Conservation (phyloP, 768 basidiomycete species). For the Mrakia gelida region DNA sequence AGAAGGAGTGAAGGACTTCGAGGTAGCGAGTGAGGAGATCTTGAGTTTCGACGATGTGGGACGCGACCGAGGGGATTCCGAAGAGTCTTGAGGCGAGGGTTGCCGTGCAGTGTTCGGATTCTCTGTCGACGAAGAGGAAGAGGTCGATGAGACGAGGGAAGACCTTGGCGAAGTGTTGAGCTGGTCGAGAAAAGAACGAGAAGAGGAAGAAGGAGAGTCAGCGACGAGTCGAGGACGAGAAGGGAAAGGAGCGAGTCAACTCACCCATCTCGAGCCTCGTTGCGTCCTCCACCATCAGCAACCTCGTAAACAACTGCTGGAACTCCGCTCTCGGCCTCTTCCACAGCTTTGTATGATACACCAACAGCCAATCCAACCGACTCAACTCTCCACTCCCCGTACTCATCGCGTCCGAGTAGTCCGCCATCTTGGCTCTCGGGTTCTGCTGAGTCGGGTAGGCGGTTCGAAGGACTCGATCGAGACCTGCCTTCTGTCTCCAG, state of each 20-base stretch:
- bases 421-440: not conserved
- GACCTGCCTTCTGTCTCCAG: conserved; percentile 7
- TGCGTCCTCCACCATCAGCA: conserved; percentile 64
- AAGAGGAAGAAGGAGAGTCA: not conserved
- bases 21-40: conserved; percentile 71
- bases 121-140: conserved; percentile 86
- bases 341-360: conserved; percentile 81
- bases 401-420: not conserved
- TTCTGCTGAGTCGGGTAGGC: not conserved
- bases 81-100: conserved; percentile 95
- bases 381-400: conserved; percentile 49
- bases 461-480: not conserved
- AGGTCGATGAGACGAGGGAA: conserved; percentile 85
- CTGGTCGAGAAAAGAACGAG: conserved; percentile 45
- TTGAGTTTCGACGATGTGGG: conserved; percentile 68
- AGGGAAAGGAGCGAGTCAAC: conserved; percentile 38
- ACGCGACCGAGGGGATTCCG: conserved; percentile 79
- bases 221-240: not conserved
- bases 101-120: conserved; percentile 76
- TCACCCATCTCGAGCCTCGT: conserved; percentile 75
- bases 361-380: conserved; percentile 67
- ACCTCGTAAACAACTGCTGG: conserved; percentile 74
- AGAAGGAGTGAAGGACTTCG: conserved; percentile 81
- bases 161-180: conserved; percentile 74
- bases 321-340: conserved; percentile 73